Conservation (phyloP, 805 yeast species). For the Hagleromyces aurorensis region DNA sequence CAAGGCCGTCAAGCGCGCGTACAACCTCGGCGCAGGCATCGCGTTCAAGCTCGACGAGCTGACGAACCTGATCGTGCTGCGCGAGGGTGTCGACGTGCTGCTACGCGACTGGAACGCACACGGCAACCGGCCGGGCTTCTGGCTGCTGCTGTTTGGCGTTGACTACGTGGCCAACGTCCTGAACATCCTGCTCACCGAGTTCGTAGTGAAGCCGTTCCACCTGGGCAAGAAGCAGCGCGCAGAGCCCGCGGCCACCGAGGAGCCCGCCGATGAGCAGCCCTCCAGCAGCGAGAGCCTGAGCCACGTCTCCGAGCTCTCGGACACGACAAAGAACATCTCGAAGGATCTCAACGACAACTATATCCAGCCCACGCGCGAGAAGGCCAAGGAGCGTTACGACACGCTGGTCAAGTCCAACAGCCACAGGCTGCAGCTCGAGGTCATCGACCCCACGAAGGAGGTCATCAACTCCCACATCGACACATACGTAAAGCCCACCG, state of each 20-base stretch:
- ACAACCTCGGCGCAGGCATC: slow-evolving; percentile 9
- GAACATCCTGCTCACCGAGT: slow-evolving; percentile 22
- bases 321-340: slow-evolving; percentile 23
- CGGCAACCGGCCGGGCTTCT: slow-evolving; percentile 19
- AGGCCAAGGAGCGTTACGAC: slow-evolving; percentile 19
- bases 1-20: slow-evolving; percentile 11
- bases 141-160: slow-evolving; percentile 24
- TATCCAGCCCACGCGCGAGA: slow-evolving; percentile 19
- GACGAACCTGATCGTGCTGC: slow-evolving; percentile 21
- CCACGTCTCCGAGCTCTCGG: slow-evolving; percentile 24
- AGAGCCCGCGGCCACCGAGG: slow-evolving; percentile 2
- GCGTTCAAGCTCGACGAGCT: slow-evolving; percentile 18
- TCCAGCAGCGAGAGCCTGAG: slow-evolving; percentile 13
- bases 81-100: slow-evolving; percentile 27
- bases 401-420: slow-evolving; percentile 20
- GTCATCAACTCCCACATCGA: slow-evolving; percentile 9
- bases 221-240: slow-evolving; percentile 7
- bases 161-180: slow-evolving; percentile 28
- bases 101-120: slow-evolving; percentile 13
- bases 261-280: background rate
- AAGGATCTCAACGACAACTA: slow-evolving; percentile 21
- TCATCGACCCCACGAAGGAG: slow-evolving; percentile 16
- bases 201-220: slow-evolving; percentile 26
- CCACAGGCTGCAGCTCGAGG: slow-evolving; percentile 15
- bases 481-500: slow-evolving; percentile 13